phyloP scores from a whole-genome alignment of 164 flowering plant species.

The Vitis riparia region DNA sequence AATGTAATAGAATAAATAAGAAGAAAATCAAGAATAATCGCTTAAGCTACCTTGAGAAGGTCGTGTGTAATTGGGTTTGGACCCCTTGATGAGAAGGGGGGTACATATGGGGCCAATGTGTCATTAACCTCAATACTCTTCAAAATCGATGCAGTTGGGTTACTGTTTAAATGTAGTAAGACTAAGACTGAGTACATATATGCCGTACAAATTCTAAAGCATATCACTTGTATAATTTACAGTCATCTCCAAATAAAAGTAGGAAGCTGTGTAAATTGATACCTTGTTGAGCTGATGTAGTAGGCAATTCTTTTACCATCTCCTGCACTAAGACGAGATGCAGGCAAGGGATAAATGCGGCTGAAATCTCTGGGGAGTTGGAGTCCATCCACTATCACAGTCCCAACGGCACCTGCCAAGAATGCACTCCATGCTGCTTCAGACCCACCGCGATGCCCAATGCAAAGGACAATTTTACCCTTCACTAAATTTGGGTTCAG shows the following conservation, averaged over 20 bases:
- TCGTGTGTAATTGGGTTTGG: constrained; percentile 14
- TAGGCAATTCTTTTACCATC: constrained; percentile 16
- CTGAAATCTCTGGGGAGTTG: constrained; percentile 17
- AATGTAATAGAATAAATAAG: too few species aligned
- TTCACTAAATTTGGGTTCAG: constrained; percentile 37
- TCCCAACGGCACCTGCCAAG: constrained; percentile 39
- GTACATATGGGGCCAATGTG: background rate
- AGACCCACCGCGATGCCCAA: background rate
- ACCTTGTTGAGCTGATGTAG: constrained; percentile 40
- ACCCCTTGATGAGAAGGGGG: constrained; percentile 11
- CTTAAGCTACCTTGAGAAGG: constrained; percentile 38
- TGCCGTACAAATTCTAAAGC: background rate
- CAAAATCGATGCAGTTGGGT: constrained; percentile 5
- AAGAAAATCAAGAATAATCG: background rate
- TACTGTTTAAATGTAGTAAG: background rate
- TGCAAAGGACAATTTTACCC: constrained; percentile 63
- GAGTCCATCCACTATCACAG: constrained; percentile 22
- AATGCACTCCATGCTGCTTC: background rate
- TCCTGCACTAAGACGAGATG: constrained; percentile 21
- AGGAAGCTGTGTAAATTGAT: background rate
- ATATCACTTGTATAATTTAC: background rate
- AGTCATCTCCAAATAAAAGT: background rate
- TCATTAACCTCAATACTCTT: background rate
- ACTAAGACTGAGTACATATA: too few species aligned
- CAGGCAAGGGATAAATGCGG: constrained; percentile 36